Evolutionary conservation across 306 rosid species (phyloP), one percentile per base, ranked within the genome.

Genomic region (Trifolium subterraneum): DNA sequence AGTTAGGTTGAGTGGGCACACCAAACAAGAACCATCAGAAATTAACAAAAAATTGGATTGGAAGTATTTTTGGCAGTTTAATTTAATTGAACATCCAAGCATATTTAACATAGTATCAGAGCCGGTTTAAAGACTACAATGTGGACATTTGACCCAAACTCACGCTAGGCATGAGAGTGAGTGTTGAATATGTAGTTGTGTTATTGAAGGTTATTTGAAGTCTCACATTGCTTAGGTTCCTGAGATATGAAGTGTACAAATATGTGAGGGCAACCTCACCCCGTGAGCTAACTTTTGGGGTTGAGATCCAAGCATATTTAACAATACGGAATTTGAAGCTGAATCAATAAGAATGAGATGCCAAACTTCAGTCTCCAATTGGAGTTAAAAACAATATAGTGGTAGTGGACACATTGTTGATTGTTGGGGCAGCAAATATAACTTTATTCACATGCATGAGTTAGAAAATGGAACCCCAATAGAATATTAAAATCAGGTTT

Each of bases 371-470:
- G 35, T 56, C 10, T 58, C 7, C 50, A 39, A 52, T 38, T 71
- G 6, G 29, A 52, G 68, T 18, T 78, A 70, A 78, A 70, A 61
- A 62, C 62, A 68, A 42, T 27, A 20, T n/a, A 50, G 80, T 14
- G 41, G 31, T 16, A 5, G 51, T 51, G 3, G 39, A 60, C 48
- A 52, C 54, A 48, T 58, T 16, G 71, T 23, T 23, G 36, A 77
- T 23, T 38, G 35, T 25, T 71, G 71, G 4, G 56, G 63, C 68
- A 36, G 42, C 73, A 74, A 38, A 20, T 12, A n/a, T 42, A 48
- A 54, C 72, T 73, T 51, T 74, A 29, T 51, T 35, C 59, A 41
- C 80, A 42, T 61, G 80, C 64, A 70, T 42, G 69, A 16, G 72
- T 45, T 69, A 52, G 52, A 25, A 74, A 74, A 61, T 2, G 45